Evolutionary conservation across 2,329 filamentous ascomycete genomes (phyloP).

Genomic region (Diaporthe capsici): DNA sequence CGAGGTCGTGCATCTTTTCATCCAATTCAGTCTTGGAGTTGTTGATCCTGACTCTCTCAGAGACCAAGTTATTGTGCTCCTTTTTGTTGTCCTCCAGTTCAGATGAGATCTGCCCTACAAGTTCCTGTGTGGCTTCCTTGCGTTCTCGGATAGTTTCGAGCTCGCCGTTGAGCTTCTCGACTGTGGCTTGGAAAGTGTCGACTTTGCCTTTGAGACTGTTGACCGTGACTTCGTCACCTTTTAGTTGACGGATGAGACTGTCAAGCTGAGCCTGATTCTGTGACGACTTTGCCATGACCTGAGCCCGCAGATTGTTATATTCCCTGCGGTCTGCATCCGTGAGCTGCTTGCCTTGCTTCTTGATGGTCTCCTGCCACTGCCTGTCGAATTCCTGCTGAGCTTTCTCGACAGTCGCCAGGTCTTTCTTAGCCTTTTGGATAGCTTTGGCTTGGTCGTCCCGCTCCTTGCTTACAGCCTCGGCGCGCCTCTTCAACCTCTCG

Average conservation of each 20-base stretch:
- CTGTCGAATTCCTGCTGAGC: constrained; percentile 90
- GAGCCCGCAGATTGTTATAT: constrained; percentile 86
- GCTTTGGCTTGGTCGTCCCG: constrained; percentile 78
- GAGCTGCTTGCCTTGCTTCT: constrained; percentile 88
- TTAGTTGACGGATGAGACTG: constrained; percentile 88
- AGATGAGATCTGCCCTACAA: constrained; percentile 76
- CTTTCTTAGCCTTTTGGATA: constrained; percentile 82
- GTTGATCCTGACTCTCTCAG: constrained; percentile 84
- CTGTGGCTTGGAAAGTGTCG: constrained; percentile 80
- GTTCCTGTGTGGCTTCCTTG: constrained; percentile 72
- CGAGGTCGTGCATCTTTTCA: constrained; percentile 87
- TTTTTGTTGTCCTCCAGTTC: constrained; percentile 93
- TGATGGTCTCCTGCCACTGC: constrained; percentile 87
- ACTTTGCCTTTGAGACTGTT: constrained; percentile 92
- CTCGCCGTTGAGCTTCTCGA: constrained; percentile 82
- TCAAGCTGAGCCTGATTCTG: constrained; percentile 86
- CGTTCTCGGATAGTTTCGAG: constrained; percentile 78
- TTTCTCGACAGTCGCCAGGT: constrained; percentile 88
- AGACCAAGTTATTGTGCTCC: constrained; percentile 87
- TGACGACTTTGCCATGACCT: constrained; percentile 87
- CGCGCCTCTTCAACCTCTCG: constrained; percentile 75
- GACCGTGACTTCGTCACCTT: constrained; percentile 91
- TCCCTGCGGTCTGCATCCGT: constrained; percentile 90
- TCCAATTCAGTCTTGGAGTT: constrained; percentile 90
- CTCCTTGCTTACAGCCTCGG: constrained; percentile 81